Base-by-base conservation (phyloP, 2,329 filamentous ascomycete species). In the Drechslerella dactyloides region DNA sequence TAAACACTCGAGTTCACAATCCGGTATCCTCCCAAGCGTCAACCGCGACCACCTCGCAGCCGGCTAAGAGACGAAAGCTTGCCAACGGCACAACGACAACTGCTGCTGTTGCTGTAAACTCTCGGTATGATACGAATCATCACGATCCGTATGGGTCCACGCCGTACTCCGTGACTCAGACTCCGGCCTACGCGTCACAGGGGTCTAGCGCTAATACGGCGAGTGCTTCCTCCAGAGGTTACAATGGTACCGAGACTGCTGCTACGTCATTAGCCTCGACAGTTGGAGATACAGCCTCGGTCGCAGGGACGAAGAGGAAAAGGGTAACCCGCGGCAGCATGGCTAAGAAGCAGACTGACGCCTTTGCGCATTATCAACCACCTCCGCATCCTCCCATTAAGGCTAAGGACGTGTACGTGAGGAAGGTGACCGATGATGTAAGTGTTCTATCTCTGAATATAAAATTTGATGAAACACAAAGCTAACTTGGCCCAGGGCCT, bases 301-400 rank as follows among this genome's bases (percentile, higher is more conserved):
- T 73, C n/a, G 69, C 70, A n/a, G 91, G 92, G 35, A 90, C 94
- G 80, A 97, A 97, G 82, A 86, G 93, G 77, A 97, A 96, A 81
- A 86, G 94, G 73, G 84, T 84, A 15, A 84, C 83, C 23, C 76
- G 75, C 54, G 74, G 75, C 48, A 75, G 73, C 53, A 75, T 76
- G 52, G 76, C 76, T 58, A 76, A 92, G 76, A 84, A 84, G 23
- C 83, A 87, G 42, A 85, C 86, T 23, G 89, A 93, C 78, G 86
- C 89, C 19, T 90, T 88, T 77, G 84, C 87, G 74, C 89, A 86
- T 74, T 97, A 97, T 78, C 85, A 91, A 56, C 93, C 94, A 48
- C 94, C 93, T 5, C 88, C 91, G 0, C 89, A 91, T 74, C 93
- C 93, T 2, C 89, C 91, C 2, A 91, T 94, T 82, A 97, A 99